phyloP scores from a whole-genome alignment of 352 stramenopile species.

The Phytophthora constricta region DNA sequence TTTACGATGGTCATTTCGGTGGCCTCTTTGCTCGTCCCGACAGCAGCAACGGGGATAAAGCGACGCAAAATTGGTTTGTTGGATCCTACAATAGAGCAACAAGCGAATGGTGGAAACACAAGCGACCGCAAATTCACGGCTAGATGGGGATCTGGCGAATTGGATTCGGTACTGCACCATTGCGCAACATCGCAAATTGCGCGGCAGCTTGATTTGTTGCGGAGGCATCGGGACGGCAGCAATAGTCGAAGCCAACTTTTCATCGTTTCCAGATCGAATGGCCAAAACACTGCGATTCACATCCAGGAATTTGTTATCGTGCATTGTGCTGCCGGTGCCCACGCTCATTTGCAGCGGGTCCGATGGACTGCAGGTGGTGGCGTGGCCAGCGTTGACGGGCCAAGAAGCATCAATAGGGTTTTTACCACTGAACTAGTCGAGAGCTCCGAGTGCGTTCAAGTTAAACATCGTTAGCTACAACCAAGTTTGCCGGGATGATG shows the following conservation, averaged over 20 bases:
- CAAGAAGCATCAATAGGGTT: not conserved
- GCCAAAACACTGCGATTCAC: not conserved
- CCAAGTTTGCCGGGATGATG: too few species aligned
- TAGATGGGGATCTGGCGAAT: slow-evolving; percentile 30
- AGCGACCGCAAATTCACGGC: slow-evolving; percentile 31
- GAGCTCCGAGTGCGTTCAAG: too few species aligned
- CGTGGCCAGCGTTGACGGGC: not conserved
- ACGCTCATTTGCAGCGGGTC: not conserved
- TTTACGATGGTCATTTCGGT: slow-evolving; percentile 37
- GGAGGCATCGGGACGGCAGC: not conserved
- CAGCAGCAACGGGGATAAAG: slow-evolving; percentile 17
- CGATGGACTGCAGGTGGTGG: not conserved
- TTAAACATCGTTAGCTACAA: too few species aligned
- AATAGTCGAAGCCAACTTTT: not conserved
- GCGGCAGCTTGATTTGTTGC: slow-evolving; percentile 27
- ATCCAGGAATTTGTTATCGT: slow-evolving; percentile 13
- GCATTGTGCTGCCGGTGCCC: not conserved
- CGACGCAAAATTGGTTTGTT: not conserved
- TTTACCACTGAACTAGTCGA: not conserved
- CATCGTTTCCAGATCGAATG: not conserved
- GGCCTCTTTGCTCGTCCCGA: slow-evolving; percentile 32
- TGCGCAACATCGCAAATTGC: slow-evolving; percentile 41
- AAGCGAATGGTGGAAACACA: slow-evolving; percentile 4
- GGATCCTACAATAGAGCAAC: not conserved
- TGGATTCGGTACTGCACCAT: slow-evolving; percentile 37